Evolutionary conservation across 2,329 filamentous ascomycete genomes (phyloP), one percentile per base, ranked within the genome.

Genomic region (Clarireedia paspali): DNA sequence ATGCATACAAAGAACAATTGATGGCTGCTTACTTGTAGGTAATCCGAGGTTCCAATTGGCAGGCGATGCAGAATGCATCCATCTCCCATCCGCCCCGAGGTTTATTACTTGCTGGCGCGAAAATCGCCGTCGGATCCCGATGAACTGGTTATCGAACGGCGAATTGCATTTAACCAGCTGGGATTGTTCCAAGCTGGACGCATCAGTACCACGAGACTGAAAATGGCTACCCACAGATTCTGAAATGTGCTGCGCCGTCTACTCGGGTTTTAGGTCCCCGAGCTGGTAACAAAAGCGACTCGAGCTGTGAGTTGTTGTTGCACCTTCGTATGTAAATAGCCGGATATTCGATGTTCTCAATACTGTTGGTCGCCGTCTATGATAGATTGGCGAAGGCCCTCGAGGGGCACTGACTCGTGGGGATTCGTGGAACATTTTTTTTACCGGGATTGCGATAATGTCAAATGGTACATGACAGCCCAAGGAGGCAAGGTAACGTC

Each of bases 191-290:
- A 50, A 48, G 42, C 47, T 55, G 53, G 47, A 47, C 44, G 30
- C 23, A 55, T 50, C 46, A 44, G 53, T 50, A 55, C 39, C 26
- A 50, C 53, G 24, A 26, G 20, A 44, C 27, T 17, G 30, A 45
- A 50, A 50, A 54, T 48, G 53, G 53, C 53, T 55, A 44, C 47
- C 53, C 47, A 45, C 53, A 55, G 24, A 34, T 39, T 36, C 26
- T 17, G 38, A 55, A 30, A 55, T 55, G 53, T 55, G 53, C 53
- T 55, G 53, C 53, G 53, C 53, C 53, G 53, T 55, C 53, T 55
- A 55, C 47, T 55, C 53, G 53, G 53, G 24, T 50, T 55, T 50
- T 15, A 55, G 53, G 53, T 55, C 53, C 53, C 53, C 53, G 53
- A 55, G 39, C 53, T 38, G 53, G 53, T 55, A 55, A 55, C 53